These are phyloP conservation scores for Phialocephala subalpina DNA, from an alignment of 2,329 filamentous ascomycete genomes.

Conservation along the genomic window DNA sequence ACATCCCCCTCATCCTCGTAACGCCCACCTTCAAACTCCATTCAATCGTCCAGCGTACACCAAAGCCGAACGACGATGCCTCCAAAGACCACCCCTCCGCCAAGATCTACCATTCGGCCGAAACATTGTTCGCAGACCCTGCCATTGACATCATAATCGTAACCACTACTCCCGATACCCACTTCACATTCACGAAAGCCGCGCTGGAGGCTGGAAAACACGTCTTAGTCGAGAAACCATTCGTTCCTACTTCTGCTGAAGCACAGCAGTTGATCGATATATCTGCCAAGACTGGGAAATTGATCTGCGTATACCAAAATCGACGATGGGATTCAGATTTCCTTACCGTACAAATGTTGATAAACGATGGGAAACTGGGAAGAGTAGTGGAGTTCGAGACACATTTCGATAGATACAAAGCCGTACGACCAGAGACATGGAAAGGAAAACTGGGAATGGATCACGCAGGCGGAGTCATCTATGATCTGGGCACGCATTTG, in stretches of 20 bases:
- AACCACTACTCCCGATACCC: constrained; percentile 75
- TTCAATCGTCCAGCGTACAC: constrained; percentile 78
- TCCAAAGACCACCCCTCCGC: constrained; percentile 71
- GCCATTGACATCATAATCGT: constrained; percentile 75
- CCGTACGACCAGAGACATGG: constrained; percentile 68
- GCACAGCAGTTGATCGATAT: constrained; percentile 65
- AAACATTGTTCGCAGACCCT: constrained; percentile 70
- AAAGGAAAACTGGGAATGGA: constrained; percentile 67
- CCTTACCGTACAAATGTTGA: constrained; percentile 69
- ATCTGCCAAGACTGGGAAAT: constrained; percentile 47
- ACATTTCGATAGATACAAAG: constrained; percentile 80
- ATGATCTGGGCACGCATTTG: constrained; percentile 79
- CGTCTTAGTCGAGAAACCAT: constrained; percentile 84
- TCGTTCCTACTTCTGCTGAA: constrained; percentile 75
- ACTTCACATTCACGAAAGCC: constrained; percentile 70
- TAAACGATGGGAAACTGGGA: constrained; percentile 67
- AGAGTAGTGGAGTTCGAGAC: constrained; percentile 81
- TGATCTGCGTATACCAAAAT: constrained; percentile 56
- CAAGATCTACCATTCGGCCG: constrained; percentile 69
- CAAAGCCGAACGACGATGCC: constrained; percentile 70
- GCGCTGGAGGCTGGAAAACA: constrained; percentile 77
- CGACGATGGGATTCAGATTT: constrained; percentile 82
- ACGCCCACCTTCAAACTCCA: constrained; percentile 73
- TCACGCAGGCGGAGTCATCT: constrained; percentile 72
- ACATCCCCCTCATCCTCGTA: constrained; percentile 78